Conservation (phyloP, 257 asterid genomes). For the Fraxinus americana region DNA sequence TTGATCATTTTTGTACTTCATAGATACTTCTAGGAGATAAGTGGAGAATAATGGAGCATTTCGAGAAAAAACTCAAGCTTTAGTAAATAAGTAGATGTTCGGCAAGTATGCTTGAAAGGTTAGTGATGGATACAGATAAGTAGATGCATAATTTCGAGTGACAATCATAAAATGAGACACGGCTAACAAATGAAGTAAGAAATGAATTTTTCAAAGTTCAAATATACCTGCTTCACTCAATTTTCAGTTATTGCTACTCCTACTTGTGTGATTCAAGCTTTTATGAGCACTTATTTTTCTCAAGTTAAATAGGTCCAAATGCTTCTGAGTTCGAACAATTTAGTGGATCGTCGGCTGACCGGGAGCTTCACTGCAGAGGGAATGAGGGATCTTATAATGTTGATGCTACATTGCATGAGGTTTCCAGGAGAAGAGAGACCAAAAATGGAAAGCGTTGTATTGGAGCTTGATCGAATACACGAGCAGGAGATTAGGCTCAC, state of each 20-base stretch:
- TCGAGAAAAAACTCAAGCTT: neutral
- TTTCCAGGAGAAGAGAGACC: conserved; percentile 57
- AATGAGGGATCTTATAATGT: conserved; percentile 55
- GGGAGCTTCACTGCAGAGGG: conserved; percentile 70
- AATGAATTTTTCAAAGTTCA: too few species aligned
- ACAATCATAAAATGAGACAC: neutral
- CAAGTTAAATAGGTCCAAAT: conserved; percentile 41
- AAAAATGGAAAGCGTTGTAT: conserved; percentile 45
- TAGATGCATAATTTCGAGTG: neutral
- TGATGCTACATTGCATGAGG: conserved; percentile 52
- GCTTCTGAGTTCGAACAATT: conserved; percentile 33
- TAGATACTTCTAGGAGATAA: neutral
- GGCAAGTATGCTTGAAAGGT: neutral
- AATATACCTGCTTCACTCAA: neutral
- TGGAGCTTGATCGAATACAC: conserved; percentile 60
- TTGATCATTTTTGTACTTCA: neutral
- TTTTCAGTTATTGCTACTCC: neutral
- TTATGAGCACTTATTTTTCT: neutral
- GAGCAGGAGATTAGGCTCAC: conserved; percentile 68
- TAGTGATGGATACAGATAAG: neutral
- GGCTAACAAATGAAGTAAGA: neutral
- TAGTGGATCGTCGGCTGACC: conserved; percentile 50
- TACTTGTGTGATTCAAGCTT: neutral
- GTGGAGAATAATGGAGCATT: neutral
- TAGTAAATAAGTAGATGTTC: too few species aligned